A percentile compares a stretch with the other conserved stretches of the same genome.
Conservation (phyloP, 768 basidiomycete species). For the Cyclocybe cylindracea region DNA sequence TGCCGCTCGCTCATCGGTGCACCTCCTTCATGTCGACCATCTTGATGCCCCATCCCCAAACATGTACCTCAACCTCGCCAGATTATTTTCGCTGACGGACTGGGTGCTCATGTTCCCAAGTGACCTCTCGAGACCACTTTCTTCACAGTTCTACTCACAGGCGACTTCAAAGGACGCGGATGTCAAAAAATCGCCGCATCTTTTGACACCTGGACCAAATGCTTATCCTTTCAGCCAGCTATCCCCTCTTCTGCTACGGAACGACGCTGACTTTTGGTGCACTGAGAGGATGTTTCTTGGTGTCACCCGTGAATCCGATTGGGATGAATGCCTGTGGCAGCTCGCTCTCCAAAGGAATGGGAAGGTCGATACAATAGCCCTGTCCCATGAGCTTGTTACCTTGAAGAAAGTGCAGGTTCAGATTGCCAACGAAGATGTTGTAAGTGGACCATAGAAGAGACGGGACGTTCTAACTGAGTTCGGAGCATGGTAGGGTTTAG, state of each 20-base stretch:
- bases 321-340: conserved; percentile 71
- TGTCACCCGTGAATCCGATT: conserved; percentile 49
- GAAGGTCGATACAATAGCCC: conserved; percentile 13
- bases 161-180: conserved; percentile 10
- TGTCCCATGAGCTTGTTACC: conserved; percentile 2
- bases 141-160: conserved; percentile 13
- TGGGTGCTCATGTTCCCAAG: conserved; percentile 54
- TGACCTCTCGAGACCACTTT: conserved; percentile 29
- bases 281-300: conserved; percentile 53
- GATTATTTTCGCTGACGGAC: conserved; percentile 54
- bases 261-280: conserved; percentile 59
- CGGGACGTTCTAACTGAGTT: too few species aligned
- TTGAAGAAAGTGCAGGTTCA: background rate
- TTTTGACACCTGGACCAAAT: conserved; percentile 24
- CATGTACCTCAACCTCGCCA: conserved; percentile 60
- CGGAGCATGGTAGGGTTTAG: conserved; percentile 29
- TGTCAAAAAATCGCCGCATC: conserved; percentile 5
- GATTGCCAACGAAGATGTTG: too few species aligned
- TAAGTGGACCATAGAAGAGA: too few species aligned
- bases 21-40: conserved; percentile 46
- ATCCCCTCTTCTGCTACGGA: conserved; percentile 45
- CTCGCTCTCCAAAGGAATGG: conserved; percentile 58
- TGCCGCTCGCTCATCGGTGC: conserved; percentile 37
- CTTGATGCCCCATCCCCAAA: conserved; percentile 45
- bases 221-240: conserved; percentile 40